These are phyloP conservation scores for Coniferiporia sulphurascens DNA, from an alignment of 1,284 basidiomycete species.

Conservation along the genomic window DNA sequence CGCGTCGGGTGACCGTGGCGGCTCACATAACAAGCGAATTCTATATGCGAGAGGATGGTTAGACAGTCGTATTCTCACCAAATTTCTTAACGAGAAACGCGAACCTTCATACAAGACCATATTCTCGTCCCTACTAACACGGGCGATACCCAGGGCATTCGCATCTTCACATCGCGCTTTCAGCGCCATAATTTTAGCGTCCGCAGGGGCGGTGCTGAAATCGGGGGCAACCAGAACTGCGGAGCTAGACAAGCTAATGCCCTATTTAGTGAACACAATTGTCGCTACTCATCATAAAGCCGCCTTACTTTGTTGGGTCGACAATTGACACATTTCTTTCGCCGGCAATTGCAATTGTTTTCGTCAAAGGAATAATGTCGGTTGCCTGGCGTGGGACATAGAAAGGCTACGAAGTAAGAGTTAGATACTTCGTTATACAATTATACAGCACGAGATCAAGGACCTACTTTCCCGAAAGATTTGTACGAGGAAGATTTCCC, in stretches of 20 bases:
- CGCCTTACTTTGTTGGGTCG: conserved; percentile 59
- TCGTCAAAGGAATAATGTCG: conserved; percentile 51
- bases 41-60: conserved; percentile 21
- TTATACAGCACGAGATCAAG: not conserved
- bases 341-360: conserved; percentile 60
- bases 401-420: conserved; percentile 40
- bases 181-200: conserved; percentile 42
- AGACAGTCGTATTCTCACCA: not conserved
- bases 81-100: conserved; percentile 23
- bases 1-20: conserved; percentile 62
- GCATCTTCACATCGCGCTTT: conserved; percentile 54
- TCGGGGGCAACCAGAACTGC: conserved; percentile 54
- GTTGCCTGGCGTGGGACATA: conserved; percentile 65
- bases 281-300: not conserved
- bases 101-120: conserved; percentile 70
- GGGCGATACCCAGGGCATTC: conserved; percentile 64
- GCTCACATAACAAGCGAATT: conserved; percentile 67
- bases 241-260: conserved; percentile 33
- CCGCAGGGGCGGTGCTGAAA: conserved; percentile 40
- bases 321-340: conserved; percentile 58
- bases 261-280: conserved; percentile 22
- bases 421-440: conserved; percentile 7
- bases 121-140: conserved; percentile 51
- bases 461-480: conserved; percentile 56
- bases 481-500: conserved; percentile 41